phyloP scores from a whole-genome alignment of 2,329 filamentous ascomycete genomes.

The Acephala macrosclerotiorum region DNA sequence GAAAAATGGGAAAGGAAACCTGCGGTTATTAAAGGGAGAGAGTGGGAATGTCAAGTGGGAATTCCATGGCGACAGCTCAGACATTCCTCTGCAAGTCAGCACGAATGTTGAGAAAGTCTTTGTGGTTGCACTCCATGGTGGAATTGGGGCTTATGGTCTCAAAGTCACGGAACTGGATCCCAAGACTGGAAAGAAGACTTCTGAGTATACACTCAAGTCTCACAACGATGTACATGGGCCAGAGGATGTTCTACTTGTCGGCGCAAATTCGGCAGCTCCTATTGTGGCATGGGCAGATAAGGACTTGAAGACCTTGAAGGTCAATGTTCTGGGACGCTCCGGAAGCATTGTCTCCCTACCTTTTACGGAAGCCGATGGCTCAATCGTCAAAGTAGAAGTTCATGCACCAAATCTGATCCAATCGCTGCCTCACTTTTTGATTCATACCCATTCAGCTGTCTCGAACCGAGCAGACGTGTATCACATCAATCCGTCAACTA shows the following conservation, averaged over 20 bases:
- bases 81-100: slow-evolving; percentile 77
- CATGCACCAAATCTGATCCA: slow-evolving; percentile 78
- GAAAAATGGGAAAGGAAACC: slow-evolving; percentile 60
- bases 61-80: slow-evolving; percentile 71
- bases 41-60: slow-evolving; percentile 83
- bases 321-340: slow-evolving; percentile 71
- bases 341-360: slow-evolving; percentile 63
- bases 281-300: slow-evolving; percentile 79
- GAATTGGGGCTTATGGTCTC: slow-evolving; percentile 75
- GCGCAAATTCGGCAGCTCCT: slow-evolving; percentile 76
- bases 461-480: slow-evolving; percentile 87
- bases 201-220: slow-evolving; percentile 75
- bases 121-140: slow-evolving; percentile 77
- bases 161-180: slow-evolving; percentile 79
- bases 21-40: slow-evolving; percentile 76
- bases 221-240: slow-evolving; percentile 74
- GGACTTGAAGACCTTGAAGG: slow-evolving; percentile 65
- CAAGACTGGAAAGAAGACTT: slow-evolving; percentile 73
- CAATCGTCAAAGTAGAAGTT: slow-evolving; percentile 65
- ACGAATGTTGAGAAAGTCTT: slow-evolving; percentile 75
- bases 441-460: slow-evolving; percentile 75
- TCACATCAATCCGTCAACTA: slow-evolving; percentile 77
- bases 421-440: slow-evolving; percentile 81
- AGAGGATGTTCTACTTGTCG: slow-evolving; percentile 75
- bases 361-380: slow-evolving; percentile 54